Evolutionary conservation across 192 early-diverging fungal genomes (phyloP), one percentile per base, ranked within the genome.

Genomic region (Entrophospora sp.): DNA sequence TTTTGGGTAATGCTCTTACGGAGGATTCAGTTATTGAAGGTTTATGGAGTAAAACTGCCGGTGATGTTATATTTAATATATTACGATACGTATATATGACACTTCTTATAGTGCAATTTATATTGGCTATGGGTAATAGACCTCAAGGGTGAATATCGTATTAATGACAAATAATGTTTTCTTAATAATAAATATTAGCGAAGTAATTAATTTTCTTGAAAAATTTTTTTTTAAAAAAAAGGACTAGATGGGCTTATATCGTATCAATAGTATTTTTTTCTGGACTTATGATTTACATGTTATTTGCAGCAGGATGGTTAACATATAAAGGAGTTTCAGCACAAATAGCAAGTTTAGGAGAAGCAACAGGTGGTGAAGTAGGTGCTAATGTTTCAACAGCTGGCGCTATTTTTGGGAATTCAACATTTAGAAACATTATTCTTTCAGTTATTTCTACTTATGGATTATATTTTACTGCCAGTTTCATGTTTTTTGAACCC

Each of bases 51-150:
- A 18, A 9, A 24, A 45, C 37, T 22, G 55, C 16, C 66, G 74
- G 76, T 48, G 69, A 34, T 56, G 40, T 46, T 16, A 68, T 85
- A 20, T 79, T 83, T 68, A 66, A 75, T 43, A 53, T 77, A 10
- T 49, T 77, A 16, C 64, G 75, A 36, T 81, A 79, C 51, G 60
- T 83, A 24, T 96, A 94, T 74, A 75, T 94, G 20, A 62, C 90
- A 49, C 78, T 92, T 32, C 75, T 97, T 46, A 79, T 92, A 38
- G 80, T 86, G 22, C 84, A 87, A 67, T 89, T 97, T 73, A 89
- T 98, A 40, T 79, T 87, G 30, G 86, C 92, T 66, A 77, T 98
- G 68, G 96, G 96, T 64, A 98, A 98, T 73, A 83, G 93, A 34
- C 96, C 96, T 42, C 91, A 97, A 72, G 94, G 91, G 28, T 83